Conservation (phyloP, 345 rosid genomes). For the Rhizophora apiculata region DNA sequence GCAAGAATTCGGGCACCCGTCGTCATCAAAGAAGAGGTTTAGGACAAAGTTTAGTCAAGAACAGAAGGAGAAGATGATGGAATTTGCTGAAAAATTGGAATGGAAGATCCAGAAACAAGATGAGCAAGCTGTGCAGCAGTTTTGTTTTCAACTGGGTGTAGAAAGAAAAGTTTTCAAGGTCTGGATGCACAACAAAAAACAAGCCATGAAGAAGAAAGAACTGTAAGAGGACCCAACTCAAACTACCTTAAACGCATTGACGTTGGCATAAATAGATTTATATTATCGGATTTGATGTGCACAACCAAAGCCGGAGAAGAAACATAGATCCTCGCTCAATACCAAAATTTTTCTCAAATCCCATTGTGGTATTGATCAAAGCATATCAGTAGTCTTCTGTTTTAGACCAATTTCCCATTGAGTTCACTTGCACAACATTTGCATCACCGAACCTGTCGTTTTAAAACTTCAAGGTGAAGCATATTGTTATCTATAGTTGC, state of each 20-base stretch:
- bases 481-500: too few relatives aligned
- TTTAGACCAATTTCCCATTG: too few relatives aligned
- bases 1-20: conserved; percentile 13
- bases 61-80: conserved; percentile 53
- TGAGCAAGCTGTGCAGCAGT: conserved; percentile 36
- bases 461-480: too few relatives aligned
- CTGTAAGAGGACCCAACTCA: conserved; percentile 22
- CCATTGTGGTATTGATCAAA: too few relatives aligned
- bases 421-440: too few relatives aligned
- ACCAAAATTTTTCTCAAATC: not conserved
- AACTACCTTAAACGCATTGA: not conserved
- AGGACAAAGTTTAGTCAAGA: conserved; percentile 47
- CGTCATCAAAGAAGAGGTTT: conserved; percentile 33
- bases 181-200: conserved; percentile 68
- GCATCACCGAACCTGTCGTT: too few relatives aligned
- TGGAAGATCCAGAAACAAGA: conserved; percentile 51
- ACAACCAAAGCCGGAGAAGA: conserved; percentile 15
- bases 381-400: too few relatives aligned
- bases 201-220: conserved; percentile 56
- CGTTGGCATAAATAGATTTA: not conserved
- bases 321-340: not conserved
- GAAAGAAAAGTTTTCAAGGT: conserved; percentile 51
- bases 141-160: conserved; percentile 39
- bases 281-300: conserved; percentile 10
- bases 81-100: conserved; percentile 45